phyloP scores from a whole-genome alignment of 306 rosid species.

The Erythrophleum fordii region DNA sequence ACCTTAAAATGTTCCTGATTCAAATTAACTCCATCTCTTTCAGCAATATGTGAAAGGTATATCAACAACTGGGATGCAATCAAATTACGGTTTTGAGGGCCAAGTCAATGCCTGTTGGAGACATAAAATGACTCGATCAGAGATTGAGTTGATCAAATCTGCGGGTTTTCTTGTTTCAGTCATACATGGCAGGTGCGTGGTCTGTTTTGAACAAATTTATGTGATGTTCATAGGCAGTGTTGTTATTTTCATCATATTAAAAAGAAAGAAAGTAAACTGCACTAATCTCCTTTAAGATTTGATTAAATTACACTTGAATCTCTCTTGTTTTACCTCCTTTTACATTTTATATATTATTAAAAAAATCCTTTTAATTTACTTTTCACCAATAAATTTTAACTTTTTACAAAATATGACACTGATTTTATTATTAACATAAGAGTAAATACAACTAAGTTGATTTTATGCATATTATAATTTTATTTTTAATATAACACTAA shows the following conservation, averaged over 20 bases:
- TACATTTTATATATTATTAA: too few relatives aligned
- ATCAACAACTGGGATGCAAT: constrained; percentile 87
- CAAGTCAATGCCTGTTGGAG: constrained; percentile 95
- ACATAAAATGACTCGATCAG: constrained; percentile 72
- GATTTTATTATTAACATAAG: too few relatives aligned
- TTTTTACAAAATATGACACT: too few relatives aligned
- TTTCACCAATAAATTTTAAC: too few relatives aligned
- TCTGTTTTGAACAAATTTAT: constrained; percentile 16
- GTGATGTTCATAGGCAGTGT: constrained; percentile 12
- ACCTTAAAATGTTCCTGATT: constrained; percentile 32
- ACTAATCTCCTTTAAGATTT: too few relatives aligned
- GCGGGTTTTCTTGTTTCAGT: constrained; percentile 89
- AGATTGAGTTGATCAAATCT: constrained; percentile 70
- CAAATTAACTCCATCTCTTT: constrained; percentile 32
- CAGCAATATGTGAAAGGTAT: constrained; percentile 94
- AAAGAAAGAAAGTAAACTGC: not conserved
- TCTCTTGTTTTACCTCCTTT: too few relatives aligned
- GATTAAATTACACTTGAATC: too few relatives aligned
- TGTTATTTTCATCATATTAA: constrained; percentile 1
- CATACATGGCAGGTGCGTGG: constrained; percentile 90
- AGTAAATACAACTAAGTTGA: too few relatives aligned
- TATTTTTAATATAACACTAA: too few relatives aligned
- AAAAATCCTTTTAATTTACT: too few relatives aligned
- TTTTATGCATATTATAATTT: too few relatives aligned
- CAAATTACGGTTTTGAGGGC: constrained; percentile 80